These are phyloP conservation scores for Ceratocystis diversiconidia DNA, from an alignment of 2,329 filamentous ascomycete genomes.

Conservation along the genomic window DNA sequence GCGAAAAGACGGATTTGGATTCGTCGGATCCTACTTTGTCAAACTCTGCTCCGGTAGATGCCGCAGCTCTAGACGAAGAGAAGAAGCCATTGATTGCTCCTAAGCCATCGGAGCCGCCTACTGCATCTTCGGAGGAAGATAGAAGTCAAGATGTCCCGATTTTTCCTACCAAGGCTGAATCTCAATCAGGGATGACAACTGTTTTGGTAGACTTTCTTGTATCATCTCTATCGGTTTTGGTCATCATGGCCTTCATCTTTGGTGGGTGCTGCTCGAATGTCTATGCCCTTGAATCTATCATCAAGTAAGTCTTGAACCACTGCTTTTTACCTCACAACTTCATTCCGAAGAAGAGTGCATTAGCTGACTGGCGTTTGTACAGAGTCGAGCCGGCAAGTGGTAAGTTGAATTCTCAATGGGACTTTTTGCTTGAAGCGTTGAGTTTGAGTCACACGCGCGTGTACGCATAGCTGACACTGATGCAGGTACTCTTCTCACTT, in stretches of 20 bases:
- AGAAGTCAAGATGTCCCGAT: neutral
- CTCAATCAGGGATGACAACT: neutral
- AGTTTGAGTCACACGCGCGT: neutral
- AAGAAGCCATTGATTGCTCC: slow-evolving; percentile 1
- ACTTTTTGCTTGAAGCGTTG: neutral
- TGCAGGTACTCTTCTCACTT: slow-evolving; percentile 68
- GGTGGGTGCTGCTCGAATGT: slow-evolving; percentile 94
- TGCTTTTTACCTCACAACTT: neutral
- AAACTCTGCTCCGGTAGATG: neutral
- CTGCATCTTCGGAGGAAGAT: neutral
- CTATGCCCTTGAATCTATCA: slow-evolving; percentile 88
- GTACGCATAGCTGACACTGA: slow-evolving; percentile 18
- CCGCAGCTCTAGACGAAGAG: neutral
- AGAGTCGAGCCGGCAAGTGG: slow-evolving; percentile 77
- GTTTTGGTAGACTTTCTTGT: slow-evolving; percentile 7
- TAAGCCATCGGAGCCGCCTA: neutral
- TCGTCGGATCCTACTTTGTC: neutral
- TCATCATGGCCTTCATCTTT: slow-evolving; percentile 64
- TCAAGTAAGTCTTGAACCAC: slow-evolving; percentile 53
- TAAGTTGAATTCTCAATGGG: slow-evolving; percentile 26
- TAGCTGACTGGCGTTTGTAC: neutral
- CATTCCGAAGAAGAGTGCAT: neutral
- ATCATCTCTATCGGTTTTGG: slow-evolving; percentile 38
- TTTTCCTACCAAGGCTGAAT: neutral
- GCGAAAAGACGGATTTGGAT: neutral